A percentile compares a stretch with the other conserved stretches of the same genome.
Evolutionary conservation across 257 asterid species (phyloP).

Genomic region (Solanum gracilifrons): DNA sequence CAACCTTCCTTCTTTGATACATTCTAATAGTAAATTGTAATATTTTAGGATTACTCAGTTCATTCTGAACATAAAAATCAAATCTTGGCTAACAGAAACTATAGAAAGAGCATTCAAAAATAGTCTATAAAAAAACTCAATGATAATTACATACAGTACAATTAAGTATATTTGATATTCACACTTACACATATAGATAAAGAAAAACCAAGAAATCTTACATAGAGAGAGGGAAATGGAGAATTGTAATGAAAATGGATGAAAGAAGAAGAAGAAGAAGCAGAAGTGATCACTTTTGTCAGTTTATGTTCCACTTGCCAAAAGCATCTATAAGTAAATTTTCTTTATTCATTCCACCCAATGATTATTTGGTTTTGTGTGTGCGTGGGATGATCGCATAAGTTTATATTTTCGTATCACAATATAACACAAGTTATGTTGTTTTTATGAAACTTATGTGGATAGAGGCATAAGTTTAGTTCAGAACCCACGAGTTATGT

Average conservation of each 20-base stretch:
- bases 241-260: background rate
- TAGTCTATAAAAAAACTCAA: background rate
- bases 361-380: background rate
- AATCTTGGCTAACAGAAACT: background rate
- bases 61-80: background rate
- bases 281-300: background rate
- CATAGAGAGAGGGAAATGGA: background rate
- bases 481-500: background rate
- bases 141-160: background rate
- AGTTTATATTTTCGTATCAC: too few species aligned
- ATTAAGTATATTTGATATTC: background rate
- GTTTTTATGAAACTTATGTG: too few species aligned
- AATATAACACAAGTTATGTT: too few species aligned
- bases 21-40: background rate
- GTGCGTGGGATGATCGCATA: too few species aligned
- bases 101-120: background rate
- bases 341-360: background rate
- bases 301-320: background rate
- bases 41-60: background rate
- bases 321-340: background rate
- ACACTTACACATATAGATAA: background rate
- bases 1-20: background rate
- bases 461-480: background rate
- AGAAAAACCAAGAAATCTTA: background rate
- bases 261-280: background rate